Evolutionary conservation across 2,329 filamentous ascomycete species (phyloP).

Genomic region (Dactylonectria macrodidyma): DNA sequence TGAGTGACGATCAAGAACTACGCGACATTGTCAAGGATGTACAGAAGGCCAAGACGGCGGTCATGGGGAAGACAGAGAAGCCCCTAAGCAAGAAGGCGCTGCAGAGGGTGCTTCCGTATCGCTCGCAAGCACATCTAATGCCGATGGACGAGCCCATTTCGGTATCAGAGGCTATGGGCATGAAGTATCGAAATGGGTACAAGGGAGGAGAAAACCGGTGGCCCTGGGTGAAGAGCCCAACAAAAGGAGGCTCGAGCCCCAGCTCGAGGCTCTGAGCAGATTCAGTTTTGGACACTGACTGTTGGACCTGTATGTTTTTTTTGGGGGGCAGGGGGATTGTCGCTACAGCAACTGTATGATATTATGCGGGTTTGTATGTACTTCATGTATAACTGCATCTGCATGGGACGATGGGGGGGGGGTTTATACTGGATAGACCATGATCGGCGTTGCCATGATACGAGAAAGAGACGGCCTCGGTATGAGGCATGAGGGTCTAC

Average conservation of each 20-base stretch:
- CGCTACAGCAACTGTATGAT: slow-evolving; percentile 5
- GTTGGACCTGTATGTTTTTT: slow-evolving; percentile 28
- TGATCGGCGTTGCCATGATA: slow-evolving; percentile 14
- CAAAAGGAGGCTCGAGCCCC: slow-evolving; percentile 43
- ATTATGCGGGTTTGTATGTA: slow-evolving; percentile 5
- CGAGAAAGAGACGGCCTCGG: neutral
- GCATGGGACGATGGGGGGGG: neutral
- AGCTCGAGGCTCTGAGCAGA: slow-evolving; percentile 46
- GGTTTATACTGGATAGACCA: slow-evolving; percentile 1
- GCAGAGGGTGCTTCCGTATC: slow-evolving; percentile 55
- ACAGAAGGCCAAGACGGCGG: slow-evolving; percentile 54
- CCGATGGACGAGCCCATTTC: slow-evolving; percentile 55
- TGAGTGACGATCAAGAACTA: slow-evolving; percentile 80
- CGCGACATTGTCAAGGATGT: slow-evolving; percentile 77
- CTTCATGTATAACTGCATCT: slow-evolving; percentile 15
- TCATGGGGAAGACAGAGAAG: slow-evolving; percentile 42
- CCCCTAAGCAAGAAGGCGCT: slow-evolving; percentile 45
- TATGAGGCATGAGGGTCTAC: neutral
- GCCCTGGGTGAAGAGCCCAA: slow-evolving; percentile 43
- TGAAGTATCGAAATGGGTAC: slow-evolving; percentile 38
- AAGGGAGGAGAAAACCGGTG: slow-evolving; percentile 44
- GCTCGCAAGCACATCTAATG: slow-evolving; percentile 51
- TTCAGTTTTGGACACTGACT: neutral
- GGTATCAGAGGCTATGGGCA: slow-evolving; percentile 53
- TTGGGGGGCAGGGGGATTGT: slow-evolving; percentile 7